Evolutionary conservation across 1,284 basidiomycete genomes (phyloP), one percentile per base, ranked within the genome.

Genomic region (Exobasidium rhododendri): DNA sequence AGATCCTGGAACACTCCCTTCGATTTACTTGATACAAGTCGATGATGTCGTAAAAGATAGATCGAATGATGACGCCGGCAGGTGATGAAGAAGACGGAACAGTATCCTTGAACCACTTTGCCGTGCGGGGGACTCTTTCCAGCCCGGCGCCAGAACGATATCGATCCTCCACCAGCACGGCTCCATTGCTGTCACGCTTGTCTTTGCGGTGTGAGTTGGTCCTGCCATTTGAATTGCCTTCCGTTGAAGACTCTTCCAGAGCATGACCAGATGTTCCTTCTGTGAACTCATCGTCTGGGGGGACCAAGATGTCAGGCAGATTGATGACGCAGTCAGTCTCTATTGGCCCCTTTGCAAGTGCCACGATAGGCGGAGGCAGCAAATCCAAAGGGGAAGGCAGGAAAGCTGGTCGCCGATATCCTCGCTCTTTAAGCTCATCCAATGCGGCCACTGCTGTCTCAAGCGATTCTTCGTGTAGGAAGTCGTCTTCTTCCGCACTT

Each of bases 21-120:
- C 94, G 86, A 80, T 99, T 98, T 52, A 96, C 86, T 80, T 98
- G 94, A 78, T 91, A 98, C 30, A 97, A 89, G 69, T 92, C 87
- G 58, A 97, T 82, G 51, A 90, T 86, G 77, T 97, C 94, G n/a
- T 87, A 82, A 7, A 97, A 80, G 28, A 88, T 83, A 7, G 88
- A 85, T 26, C 89, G 89, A 17, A 96, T 84, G 29, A 89, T 85
- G 78, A 94, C 94, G 1, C 92, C 91, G 6, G 85, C 82, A 0
- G 89, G 85, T 1, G 87, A 88, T 51, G 84, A 84, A 2, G 88
- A 85, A 58, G 88, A 84, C 0, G 91, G 91, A 0, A 91, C 88
- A 17, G 90, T 81, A 89, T 92, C 68, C 45, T 51, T 59, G 44
- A 79, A 75, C 77, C 77, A 79, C 0, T 75, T 65, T 6, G 70